Evolutionary conservation across 2,329 filamentous ascomycete genomes (phyloP).

Genomic region (Monosporascus sp.): DNA sequence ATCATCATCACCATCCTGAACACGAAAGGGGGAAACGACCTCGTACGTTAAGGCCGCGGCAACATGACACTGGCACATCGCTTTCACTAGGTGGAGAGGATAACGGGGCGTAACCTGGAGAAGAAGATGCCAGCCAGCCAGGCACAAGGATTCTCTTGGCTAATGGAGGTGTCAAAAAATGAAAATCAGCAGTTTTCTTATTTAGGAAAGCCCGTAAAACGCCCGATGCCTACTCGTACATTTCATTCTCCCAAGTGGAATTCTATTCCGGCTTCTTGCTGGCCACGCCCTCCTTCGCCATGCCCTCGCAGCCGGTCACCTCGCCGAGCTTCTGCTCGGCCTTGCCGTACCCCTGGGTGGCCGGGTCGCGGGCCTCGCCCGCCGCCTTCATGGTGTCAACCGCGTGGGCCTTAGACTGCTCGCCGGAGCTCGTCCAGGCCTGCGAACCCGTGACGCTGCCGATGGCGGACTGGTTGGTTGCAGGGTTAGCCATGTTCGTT

Average conservation of each 20-base stretch:
- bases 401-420: slow-evolving; percentile 58
- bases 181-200: too few species aligned
- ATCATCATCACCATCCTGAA: neutral
- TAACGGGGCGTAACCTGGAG: too few species aligned
- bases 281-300: slow-evolving; percentile 57
- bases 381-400: slow-evolving; percentile 59
- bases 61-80: too few species aligned
- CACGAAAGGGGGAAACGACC: neutral
- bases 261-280: slow-evolving; percentile 33
- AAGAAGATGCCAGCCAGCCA: too few species aligned
- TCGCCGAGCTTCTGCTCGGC: slow-evolving; percentile 61
- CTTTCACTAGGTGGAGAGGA: too few species aligned
- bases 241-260: neutral
- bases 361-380: slow-evolving; percentile 48
- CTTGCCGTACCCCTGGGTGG: slow-evolving; percentile 52
- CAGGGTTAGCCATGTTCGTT: neutral
- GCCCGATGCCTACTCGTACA: neutral
- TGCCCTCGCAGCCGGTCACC: slow-evolving; percentile 62
- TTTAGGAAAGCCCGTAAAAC: neutral
- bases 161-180: too few species aligned
- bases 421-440: slow-evolving; percentile 59
- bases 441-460: slow-evolving; percentile 57
- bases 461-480: slow-evolving; percentile 45
- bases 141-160: too few species aligned
- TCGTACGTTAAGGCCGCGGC: too few species aligned